Conservation (phyloP, 495 filamentous ascomycete genomes). For the Penicillium cataractarum region DNA sequence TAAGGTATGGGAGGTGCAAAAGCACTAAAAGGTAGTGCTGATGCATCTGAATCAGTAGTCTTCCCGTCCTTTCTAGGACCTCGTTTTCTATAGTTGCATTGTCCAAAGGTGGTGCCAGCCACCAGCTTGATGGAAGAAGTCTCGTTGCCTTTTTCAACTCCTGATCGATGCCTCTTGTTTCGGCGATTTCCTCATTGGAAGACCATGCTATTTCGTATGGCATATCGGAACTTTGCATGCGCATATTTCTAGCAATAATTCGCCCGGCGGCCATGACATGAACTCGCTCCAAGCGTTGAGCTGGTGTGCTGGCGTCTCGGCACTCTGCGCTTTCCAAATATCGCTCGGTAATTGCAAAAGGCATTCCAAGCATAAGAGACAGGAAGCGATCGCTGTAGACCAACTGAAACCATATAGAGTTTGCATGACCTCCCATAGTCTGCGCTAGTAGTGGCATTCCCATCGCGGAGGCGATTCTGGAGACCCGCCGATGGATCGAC, state of each 20-base stretch:
- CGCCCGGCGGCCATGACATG: constrained; percentile 34
- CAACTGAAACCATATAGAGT: constrained; percentile 47
- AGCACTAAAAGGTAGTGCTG: constrained; percentile 47
- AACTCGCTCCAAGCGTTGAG: constrained; percentile 37
- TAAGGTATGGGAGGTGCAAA: constrained; percentile 56
- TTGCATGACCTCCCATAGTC: constrained; percentile 12
- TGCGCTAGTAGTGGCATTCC: constrained; percentile 24
- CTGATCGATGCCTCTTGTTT: constrained; percentile 41
- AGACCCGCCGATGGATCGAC: constrained; percentile 43
- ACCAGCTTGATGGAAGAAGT: constrained; percentile 42
- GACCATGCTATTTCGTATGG: constrained; percentile 25
- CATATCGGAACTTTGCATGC: constrained; percentile 37
- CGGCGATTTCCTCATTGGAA: constrained; percentile 38
- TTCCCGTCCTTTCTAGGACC: constrained; percentile 26
- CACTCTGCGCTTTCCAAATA: constrained; percentile 2
- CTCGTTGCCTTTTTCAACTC: constrained; percentile 44
- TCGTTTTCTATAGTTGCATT: constrained; percentile 15
- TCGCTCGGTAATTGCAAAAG: constrained; percentile 38
- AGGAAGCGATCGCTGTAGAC: constrained; percentile 49
- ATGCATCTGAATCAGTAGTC: constrained; percentile 48
- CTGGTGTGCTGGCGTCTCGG: constrained; percentile 20
- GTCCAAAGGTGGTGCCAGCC: constrained; percentile 26
- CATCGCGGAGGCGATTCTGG: constrained; percentile 47
- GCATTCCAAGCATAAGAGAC: constrained; percentile 49
- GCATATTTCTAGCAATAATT: constrained; percentile 48